Conservation (phyloP, 495 filamentous ascomycete genomes). For the Amphirosellinia nigrospora region DNA sequence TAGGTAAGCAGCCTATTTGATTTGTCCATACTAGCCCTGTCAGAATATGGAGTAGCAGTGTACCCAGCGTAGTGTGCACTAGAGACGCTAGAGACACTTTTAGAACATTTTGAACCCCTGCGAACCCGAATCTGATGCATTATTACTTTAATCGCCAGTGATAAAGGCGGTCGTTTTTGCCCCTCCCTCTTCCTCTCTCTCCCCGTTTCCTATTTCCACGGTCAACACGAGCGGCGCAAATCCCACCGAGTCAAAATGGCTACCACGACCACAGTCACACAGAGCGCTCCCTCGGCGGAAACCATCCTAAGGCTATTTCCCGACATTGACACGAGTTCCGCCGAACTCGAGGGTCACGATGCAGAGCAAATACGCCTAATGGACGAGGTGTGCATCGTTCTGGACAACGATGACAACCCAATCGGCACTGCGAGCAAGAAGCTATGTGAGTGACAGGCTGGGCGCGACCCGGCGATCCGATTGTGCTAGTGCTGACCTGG, state of each 20-base stretch:
- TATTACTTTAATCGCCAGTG: not conserved
- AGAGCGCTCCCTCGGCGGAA: constrained; percentile 74
- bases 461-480: not conserved
- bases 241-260: constrained; percentile 37
- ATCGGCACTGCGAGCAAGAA: constrained; percentile 99
- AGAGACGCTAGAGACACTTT: not conserved
- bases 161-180: constrained; percentile 20
- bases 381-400: constrained; percentile 98
- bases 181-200: constrained; percentile 21
- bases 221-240: constrained; percentile 1
- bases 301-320: constrained; percentile 90
- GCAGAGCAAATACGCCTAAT: constrained; percentile 97
- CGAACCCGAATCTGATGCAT: not conserved
- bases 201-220: not conserved
- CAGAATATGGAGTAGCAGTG: not conserved
- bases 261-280: constrained; percentile 47
- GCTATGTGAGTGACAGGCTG: constrained; percentile 68
- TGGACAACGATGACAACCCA: constrained; percentile 88
- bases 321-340: constrained; percentile 89
- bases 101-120: constrained; percentile 6
- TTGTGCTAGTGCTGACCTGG: constrained; percentile 19
- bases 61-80: not conserved
- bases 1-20: not conserved
- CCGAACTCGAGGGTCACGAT: constrained; percentile 84
- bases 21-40: not conserved